Evolutionary conservation across 2,329 filamentous ascomycete species (phyloP).

Genomic region (Pseudopyricularia javanii): DNA sequence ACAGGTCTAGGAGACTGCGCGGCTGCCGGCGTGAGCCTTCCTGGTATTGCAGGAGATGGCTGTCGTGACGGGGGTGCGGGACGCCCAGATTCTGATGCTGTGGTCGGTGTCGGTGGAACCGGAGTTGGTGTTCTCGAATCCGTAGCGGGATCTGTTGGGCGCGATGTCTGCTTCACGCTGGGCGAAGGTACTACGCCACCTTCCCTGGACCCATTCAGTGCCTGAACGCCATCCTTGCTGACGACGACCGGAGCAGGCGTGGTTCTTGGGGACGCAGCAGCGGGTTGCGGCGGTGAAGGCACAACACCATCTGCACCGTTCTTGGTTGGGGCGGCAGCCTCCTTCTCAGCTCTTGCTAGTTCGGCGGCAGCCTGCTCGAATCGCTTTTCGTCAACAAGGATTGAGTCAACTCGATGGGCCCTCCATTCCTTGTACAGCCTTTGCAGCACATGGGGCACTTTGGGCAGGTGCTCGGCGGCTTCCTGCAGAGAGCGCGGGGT

Average conservation of each 20-base stretch:
- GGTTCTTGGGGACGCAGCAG: background rate
- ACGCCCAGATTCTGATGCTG: background rate
- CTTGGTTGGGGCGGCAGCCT: background rate
- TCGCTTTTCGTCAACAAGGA: conserved; percentile 61
- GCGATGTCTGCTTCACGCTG: background rate
- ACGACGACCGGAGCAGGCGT: background rate
- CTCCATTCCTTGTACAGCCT: conserved; percentile 67
- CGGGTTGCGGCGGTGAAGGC: background rate
- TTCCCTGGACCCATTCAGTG: background rate
- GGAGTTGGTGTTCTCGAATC: background rate
- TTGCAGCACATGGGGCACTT: conserved; percentile 58
- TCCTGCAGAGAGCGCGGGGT: conserved; percentile 54
- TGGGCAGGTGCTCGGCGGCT: conserved; percentile 50
- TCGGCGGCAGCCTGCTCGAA: conserved; percentile 39
- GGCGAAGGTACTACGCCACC: background rate
- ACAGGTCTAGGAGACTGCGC: background rate
- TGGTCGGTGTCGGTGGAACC: background rate
- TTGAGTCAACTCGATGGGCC: conserved; percentile 54
- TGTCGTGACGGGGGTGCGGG: background rate
- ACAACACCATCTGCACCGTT: background rate
- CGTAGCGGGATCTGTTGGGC: background rate
- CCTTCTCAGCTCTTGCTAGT: background rate
- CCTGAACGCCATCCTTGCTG: background rate
- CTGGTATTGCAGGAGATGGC: background rate
- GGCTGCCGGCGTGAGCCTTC: background rate